Evolutionary conservation across 2,329 filamentous ascomycete genomes (phyloP).

Genomic region (Teratosphaeria nubilosa): DNA sequence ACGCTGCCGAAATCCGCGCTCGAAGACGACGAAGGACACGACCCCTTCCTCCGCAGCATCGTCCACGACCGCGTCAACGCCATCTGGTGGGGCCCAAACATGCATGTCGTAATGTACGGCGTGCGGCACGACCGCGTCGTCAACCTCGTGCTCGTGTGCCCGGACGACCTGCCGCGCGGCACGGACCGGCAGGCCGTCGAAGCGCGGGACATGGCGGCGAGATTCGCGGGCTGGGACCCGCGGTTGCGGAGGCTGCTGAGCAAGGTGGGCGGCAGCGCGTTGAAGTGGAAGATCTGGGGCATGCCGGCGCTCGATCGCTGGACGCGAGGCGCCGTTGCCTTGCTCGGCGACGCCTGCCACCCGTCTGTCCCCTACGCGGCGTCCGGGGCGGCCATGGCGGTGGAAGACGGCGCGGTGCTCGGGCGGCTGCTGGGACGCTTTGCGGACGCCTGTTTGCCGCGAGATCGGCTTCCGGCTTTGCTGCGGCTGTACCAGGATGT

Average conservation of each 20-base stretch:
- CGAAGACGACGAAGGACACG: background rate
- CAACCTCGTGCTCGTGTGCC: slow-evolving; percentile 1
- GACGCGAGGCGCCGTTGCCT: background rate
- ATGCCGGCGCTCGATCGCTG: background rate
- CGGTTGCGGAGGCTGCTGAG: background rate
- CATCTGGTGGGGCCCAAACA: background rate
- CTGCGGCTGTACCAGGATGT: background rate
- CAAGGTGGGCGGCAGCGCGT: background rate
- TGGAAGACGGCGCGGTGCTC: background rate
- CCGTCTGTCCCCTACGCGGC: background rate
- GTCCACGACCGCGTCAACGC: background rate
- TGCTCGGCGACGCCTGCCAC: background rate
- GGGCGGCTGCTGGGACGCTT: background rate
- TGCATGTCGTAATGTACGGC: background rate
- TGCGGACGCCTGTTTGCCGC: background rate
- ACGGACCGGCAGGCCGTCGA: background rate
- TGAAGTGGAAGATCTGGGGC: background rate
- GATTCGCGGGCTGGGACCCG: background rate
- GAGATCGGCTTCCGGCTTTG: background rate
- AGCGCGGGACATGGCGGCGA: background rate
- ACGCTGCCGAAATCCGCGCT: background rate
- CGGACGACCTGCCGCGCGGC: background rate
- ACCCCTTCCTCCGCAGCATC: background rate
- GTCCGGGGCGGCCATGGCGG: background rate
- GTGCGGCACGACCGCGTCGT: background rate